Base-by-base conservation (phyloP, 176 grass and related monocot species). In the Phoenix roebelenii region DNA sequence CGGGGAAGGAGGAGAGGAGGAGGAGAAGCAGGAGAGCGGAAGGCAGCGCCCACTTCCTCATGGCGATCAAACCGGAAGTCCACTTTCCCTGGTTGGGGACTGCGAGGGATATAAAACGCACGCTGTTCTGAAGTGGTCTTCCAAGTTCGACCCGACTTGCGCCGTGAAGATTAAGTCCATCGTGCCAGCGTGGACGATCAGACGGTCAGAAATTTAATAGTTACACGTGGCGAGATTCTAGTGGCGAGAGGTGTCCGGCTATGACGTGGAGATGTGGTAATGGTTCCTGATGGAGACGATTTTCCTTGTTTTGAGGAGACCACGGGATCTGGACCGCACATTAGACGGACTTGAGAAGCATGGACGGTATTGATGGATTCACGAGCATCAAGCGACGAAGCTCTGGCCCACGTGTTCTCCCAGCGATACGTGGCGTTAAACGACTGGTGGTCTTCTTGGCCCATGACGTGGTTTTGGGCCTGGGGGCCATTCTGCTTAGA, bases 11-110 rank as follows among this genome's bases (percentile, higher is more conserved):
- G 28, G 92, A 82, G 73, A 97, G 80, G 71, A 97, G 81, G 19
- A 73, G 70, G 71, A 97, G 51, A 25, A 91, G 69, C 65, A 97
- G 87, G 23, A 97, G 81, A 61, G 79, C 80, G 65, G 74, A 76
- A 48, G 80, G 77, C 61, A 97, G 70, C 55, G 81, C 84, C 83
- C 80, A 91, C 80, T 82, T 97, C 23, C 87, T 75, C 92, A 97
- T 97, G 53, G 67, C 52, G 76, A 19, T 29, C 23, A 76, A 63
- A 74, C 55, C 60, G 54, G 55, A 68, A 49, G 50, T 54, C 14
- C 60, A 28, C 39, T 30, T 30, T 30, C 28, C 6, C 28, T 1
- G 28, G 28, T 30, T 30, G 28, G 5, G 0, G 28, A 6, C 5
- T 30, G 28, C 28, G 28, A 6, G 28, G 28, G 28, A 30, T 6